Conservation (phyloP, 352 stramenopile species). For the Globisporangium iwayamae region DNA sequence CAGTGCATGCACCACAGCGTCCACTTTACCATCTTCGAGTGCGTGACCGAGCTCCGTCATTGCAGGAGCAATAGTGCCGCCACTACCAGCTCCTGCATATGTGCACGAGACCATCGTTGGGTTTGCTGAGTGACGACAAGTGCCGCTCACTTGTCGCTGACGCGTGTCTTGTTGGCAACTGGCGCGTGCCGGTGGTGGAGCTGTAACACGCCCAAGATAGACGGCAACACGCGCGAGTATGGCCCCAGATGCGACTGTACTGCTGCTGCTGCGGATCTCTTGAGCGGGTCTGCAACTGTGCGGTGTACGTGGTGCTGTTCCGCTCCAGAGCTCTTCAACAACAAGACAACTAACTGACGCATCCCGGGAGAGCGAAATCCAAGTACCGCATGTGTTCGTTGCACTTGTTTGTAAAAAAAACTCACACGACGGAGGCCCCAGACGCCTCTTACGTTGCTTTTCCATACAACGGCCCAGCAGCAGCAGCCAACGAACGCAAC, state of each 20-base stretch:
- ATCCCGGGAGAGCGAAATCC: too few relatives aligned
- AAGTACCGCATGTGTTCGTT: too few relatives aligned
- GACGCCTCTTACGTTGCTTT: too few relatives aligned
- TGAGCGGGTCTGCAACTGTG: neutral
- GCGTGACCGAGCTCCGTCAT: slow-evolving; percentile 18
- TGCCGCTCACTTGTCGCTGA: neutral
- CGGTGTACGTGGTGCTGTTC: neutral
- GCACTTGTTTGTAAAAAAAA: too few relatives aligned
- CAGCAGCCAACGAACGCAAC: too few relatives aligned
- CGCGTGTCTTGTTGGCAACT: neutral
- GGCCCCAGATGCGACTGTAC: neutral
- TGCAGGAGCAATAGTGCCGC: neutral
- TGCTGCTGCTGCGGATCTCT: neutral
- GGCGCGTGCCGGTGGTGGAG: neutral
- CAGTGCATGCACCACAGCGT: slow-evolving; percentile 35
- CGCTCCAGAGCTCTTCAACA: neutral
- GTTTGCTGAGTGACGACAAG: neutral
- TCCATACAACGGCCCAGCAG: too few relatives aligned
- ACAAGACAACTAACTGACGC: neutral
- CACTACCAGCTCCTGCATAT: neutral
- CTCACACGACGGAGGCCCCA: too few relatives aligned
- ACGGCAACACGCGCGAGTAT: neutral
- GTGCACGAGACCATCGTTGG: neutral
- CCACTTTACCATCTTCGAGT: slow-evolving; percentile 32
- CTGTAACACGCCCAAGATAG: neutral